phyloP scores from a whole-genome alignment of 768 basidiomycete species.

The Lactifluus hygrophoroides region DNA sequence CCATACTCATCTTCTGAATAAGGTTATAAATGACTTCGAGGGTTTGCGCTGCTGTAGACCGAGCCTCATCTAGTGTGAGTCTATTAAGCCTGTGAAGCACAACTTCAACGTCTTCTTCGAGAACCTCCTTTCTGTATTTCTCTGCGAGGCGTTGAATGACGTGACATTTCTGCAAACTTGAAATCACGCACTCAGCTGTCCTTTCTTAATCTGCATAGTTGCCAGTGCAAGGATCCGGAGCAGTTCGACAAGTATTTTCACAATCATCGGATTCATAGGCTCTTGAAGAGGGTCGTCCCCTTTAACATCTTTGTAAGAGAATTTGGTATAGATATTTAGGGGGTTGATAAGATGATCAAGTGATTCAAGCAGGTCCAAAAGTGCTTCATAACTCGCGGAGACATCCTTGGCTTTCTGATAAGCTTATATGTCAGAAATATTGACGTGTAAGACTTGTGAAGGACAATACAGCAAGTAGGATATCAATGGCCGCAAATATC shows the following conservation, averaged over 20 bases:
- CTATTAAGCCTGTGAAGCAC: constrained; percentile 1
- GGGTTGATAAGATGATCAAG: not conserved
- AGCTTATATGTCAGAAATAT: not conserved
- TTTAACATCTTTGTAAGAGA: not conserved
- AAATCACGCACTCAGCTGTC: not conserved
- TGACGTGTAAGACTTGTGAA: too few species aligned
- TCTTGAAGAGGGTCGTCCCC: too few species aligned
- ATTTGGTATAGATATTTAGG: not conserved
- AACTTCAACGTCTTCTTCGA: not conserved
- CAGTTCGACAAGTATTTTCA: not conserved
- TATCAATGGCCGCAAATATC: not conserved
- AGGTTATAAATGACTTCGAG: not conserved
- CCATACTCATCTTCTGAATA: not conserved
- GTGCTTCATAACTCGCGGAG: not conserved
- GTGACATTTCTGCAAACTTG: too few species aligned
- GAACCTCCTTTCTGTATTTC: not conserved
- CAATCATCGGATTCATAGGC: too few species aligned
- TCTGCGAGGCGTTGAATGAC: not conserved
- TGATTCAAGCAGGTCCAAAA: not conserved
- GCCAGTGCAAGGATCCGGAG: not conserved
- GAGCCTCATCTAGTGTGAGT: constrained; percentile 1
- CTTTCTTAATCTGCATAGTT: not conserved
- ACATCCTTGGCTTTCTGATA: not conserved
- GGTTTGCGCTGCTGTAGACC: not conserved
- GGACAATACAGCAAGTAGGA: not conserved